phyloP scores from a whole-genome alignment of 1,139 yeast genomes.

The Scheffersomyces illinoinensis region DNA sequence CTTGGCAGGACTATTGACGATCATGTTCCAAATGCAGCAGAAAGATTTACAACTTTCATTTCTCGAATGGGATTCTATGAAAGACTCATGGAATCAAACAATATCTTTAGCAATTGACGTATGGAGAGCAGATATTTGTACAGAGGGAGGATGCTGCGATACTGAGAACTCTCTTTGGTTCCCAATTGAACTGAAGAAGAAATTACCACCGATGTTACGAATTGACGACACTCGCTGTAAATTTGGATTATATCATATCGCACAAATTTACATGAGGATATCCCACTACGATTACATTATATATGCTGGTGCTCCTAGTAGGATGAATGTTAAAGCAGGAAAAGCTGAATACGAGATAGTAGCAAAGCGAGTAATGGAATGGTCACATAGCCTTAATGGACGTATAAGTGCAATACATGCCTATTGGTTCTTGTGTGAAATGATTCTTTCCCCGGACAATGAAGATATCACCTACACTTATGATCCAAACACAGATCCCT shows the following conservation, averaged over 20 bases:
- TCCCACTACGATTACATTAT: slow-evolving; percentile 15
- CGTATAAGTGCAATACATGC: slow-evolving; percentile 12
- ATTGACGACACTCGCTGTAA: slow-evolving; percentile 46
- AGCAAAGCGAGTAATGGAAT: slow-evolving; percentile 9
- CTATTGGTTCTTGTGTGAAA: slow-evolving; percentile 14
- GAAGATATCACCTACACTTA: slow-evolving; percentile 33
- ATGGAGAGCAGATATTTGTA: slow-evolving; percentile 47
- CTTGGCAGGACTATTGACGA: slow-evolving; percentile 66
- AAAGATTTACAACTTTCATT: slow-evolving; percentile 55
- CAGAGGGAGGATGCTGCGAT: slow-evolving; percentile 31
- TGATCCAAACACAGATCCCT: slow-evolving; percentile 53
- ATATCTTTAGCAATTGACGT: slow-evolving; percentile 62
- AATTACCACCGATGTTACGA: slow-evolving; percentile 23
- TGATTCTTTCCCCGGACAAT: slow-evolving; percentile 15
- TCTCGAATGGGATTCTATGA: slow-evolving; percentile 31
- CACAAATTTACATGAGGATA: slow-evolving; percentile 14
- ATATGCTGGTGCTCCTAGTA: slow-evolving; percentile 15
- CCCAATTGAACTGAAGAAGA: slow-evolving; percentile 9
- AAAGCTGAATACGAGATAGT: slow-evolving; percentile 10
- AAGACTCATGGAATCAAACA: slow-evolving; percentile 63
- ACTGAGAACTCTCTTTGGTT: slow-evolving; percentile 21
- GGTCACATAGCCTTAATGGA: slow-evolving; percentile 10
- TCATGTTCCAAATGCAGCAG: slow-evolving; percentile 74
- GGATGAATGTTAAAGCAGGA: slow-evolving; percentile 14
- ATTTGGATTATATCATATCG: slow-evolving; percentile 24